Conservation (phyloP, 208 protist species). For the Trypanosoma grayi region DNA sequence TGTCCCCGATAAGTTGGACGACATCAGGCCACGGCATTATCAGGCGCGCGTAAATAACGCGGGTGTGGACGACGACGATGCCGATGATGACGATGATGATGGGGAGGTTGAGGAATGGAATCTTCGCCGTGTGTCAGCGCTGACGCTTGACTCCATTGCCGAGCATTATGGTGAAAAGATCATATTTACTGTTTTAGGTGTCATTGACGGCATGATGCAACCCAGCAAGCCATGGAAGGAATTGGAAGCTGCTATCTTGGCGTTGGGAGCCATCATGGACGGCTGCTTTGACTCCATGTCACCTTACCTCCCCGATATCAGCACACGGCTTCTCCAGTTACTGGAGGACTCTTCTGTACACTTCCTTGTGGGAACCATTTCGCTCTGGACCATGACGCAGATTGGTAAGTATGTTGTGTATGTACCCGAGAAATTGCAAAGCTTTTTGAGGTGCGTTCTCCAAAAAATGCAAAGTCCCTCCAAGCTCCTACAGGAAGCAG, state of each 20-base stretch:
- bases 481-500: conserved; percentile 76
- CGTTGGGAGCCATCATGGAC: conserved; percentile 90
- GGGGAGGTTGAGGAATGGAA: conserved; percentile 91
- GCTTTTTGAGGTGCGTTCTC: conserved; percentile 48
- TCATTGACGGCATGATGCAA: conserved; percentile 80
- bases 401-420: conserved; percentile 57
- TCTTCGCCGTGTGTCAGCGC: conserved; percentile 86
- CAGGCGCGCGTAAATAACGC: conserved; percentile 47
- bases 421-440: conserved; percentile 24
- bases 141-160: conserved; percentile 84
- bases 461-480: conserved; percentile 83
- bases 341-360: conserved; percentile 67
- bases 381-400: conserved; percentile 88
- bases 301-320: conserved; percentile 77
- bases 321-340: conserved; percentile 64
- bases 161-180: conserved; percentile 81
- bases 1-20: conserved; percentile 77
- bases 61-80: conserved; percentile 45
- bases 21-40: conserved; percentile 86
- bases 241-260: conserved; percentile 89
- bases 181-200: conserved; percentile 68
- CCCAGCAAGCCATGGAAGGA: conserved; percentile 62
- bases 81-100: conserved; percentile 80
- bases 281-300: conserved; percentile 84
- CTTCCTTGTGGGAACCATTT: conserved; percentile 89